phyloP scores from a whole-genome alignment of 768 basidiomycete genomes.

The Tulasnella sp. region DNA sequence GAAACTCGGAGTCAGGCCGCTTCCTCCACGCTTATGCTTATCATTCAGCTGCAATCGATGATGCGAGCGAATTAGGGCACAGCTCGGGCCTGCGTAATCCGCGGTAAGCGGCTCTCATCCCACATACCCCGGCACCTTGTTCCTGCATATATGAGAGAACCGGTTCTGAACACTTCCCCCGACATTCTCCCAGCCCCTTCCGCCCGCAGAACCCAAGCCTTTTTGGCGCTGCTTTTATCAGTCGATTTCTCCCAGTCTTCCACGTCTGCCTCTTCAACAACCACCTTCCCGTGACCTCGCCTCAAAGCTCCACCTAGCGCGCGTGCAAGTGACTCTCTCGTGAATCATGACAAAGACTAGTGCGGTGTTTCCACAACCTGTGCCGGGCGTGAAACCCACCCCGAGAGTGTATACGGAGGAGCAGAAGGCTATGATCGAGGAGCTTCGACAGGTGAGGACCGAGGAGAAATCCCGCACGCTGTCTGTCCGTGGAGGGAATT shows the following conservation, averaged over 20 bases:
- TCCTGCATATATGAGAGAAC: neutral
- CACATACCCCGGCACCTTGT: neutral
- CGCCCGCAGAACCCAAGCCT: neutral
- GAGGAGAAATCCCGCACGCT: neutral
- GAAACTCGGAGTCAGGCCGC: neutral
- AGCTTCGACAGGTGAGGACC: slow-evolving; percentile 55
- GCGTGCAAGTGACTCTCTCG: neutral
- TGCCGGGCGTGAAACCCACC: slow-evolving; percentile 49
- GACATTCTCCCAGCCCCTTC: neutral
- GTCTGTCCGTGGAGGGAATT: slow-evolving; percentile 2
- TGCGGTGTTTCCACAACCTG: slow-evolving; percentile 54
- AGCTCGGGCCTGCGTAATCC: slow-evolving; percentile 5
- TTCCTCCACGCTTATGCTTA: neutral
- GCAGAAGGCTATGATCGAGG: slow-evolving; percentile 57
- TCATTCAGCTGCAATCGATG: neutral
- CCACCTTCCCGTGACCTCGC: neutral
- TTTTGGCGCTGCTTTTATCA: neutral
- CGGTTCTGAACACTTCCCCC: neutral
- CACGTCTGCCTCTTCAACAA: neutral
- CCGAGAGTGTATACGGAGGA: slow-evolving; percentile 63
- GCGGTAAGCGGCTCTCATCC: neutral
- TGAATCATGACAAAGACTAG: slow-evolving; percentile 14
- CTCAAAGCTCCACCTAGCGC: neutral
- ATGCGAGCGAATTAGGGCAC: neutral
- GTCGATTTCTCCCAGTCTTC: neutral